phyloP scores from a whole-genome alignment of 2,329 filamentous ascomycete species.

The Zopfia rhizophila region DNA sequence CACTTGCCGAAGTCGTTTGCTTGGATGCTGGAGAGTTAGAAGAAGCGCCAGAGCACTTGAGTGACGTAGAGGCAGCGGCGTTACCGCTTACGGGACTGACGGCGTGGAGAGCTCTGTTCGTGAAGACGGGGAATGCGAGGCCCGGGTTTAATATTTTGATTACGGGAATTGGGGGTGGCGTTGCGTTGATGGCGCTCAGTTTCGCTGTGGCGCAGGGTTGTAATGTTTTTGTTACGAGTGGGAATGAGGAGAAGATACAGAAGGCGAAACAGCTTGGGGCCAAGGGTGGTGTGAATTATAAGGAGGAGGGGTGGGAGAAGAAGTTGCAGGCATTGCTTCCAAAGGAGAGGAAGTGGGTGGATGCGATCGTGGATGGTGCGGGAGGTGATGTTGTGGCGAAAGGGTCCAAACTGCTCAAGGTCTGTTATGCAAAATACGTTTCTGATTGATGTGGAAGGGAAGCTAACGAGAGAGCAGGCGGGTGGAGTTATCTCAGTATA shows the following conservation, averaged over 20 bases:
- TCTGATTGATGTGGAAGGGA: too few relatives aligned
- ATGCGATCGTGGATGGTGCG: slow-evolving; percentile 90
- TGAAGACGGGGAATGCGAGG: slow-evolving; percentile 74
- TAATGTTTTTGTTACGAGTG: slow-evolving; percentile 83
- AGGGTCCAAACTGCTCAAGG: slow-evolving; percentile 74
- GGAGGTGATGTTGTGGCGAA: slow-evolving; percentile 84
- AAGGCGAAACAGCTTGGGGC: slow-evolving; percentile 79
- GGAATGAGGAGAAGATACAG: slow-evolving; percentile 78
- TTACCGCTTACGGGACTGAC: slow-evolving; percentile 87
- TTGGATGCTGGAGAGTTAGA: slow-evolving; percentile 80
- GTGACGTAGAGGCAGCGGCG: slow-evolving; percentile 79
- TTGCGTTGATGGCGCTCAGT: slow-evolving; percentile 82
- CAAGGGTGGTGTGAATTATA: slow-evolving; percentile 84
- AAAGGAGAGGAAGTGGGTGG: slow-evolving; percentile 73
- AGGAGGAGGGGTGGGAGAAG: slow-evolving; percentile 82
- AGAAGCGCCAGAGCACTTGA: slow-evolving; percentile 77
- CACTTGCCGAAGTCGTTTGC: slow-evolving; percentile 76
- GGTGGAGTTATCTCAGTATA: slow-evolving; percentile 89
- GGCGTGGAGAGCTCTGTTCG: slow-evolving; percentile 85
- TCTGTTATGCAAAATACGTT: too few relatives aligned
- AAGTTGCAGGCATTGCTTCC: slow-evolving; percentile 72
- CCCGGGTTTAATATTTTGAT: slow-evolving; percentile 80
- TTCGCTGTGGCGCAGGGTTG: slow-evolving; percentile 79
- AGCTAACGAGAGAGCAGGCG: slow-evolving; percentile 50
- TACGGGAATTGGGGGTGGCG: slow-evolving; percentile 92